Base-by-base conservation (phyloP, 768 basidiomycete genomes). In the Russula sp. region DNA sequence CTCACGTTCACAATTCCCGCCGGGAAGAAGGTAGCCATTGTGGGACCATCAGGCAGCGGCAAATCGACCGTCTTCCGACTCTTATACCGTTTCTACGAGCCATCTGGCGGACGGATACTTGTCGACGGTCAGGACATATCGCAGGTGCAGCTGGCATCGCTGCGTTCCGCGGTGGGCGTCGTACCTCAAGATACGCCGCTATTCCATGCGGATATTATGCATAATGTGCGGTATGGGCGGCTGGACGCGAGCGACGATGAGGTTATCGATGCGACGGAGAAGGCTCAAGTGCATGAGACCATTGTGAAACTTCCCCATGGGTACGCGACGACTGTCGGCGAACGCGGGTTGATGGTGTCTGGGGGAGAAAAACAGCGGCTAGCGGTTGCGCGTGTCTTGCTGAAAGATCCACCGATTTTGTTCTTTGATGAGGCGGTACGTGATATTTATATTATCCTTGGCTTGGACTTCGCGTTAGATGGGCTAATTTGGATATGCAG, bases 121-220 rank as follows among this genome's bases (percentile, higher is more conserved):
- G 83, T 94, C 61, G 94, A 98, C 74, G 91, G 84, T 8, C 96
- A 99, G 76, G 87, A 94, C 72, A 84, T 98, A 65, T 78, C 82
- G 51, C 79, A 84, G 2, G 76, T 97, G 5, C 83, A 88, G 69
- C 74, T 96, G 42, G 81, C 83, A 26, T 88, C 85, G 40, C 77
- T 98, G 0, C 83, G 97, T 20, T 77, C 76, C 51, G 76, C 81
- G 3, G 88, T 99, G 34, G 97, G 96, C 2, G 93, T 98, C 20
- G 97, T 99, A 1, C 97, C 97, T 1, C 96, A 99, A 74, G 97
- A 99, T 71, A 99, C 96, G 18, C 96, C 97, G 1, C 79, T 99
- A 3, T 98, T 99, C 81, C 95, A 99, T 74, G 87, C 92, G 6
- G 88, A 98, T 72, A 88, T 98, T 52, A 79, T 97, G 82, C 93